A percentile compares a stretch with the other conserved stretches of the same genome.
phyloP scores from a whole-genome alignment of 2,329 filamentous ascomycete species.

The Macrophomina phaseolina region DNA sequence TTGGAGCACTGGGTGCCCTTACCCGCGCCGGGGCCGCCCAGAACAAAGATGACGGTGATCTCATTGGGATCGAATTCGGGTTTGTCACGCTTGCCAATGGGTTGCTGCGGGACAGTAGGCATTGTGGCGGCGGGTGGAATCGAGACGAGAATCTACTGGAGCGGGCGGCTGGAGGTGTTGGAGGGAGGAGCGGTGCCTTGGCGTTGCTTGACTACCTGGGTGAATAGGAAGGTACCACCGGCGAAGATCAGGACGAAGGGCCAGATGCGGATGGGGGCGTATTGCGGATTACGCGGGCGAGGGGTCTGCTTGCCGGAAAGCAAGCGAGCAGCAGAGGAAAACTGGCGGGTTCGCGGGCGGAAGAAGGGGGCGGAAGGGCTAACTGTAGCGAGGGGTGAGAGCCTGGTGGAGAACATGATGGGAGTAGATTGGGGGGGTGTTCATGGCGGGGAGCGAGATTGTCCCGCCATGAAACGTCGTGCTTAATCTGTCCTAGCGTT shows the following conservation, averaged over 20 bases:
- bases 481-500: slow-evolving; percentile 13
- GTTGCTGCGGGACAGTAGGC: slow-evolving; percentile 34
- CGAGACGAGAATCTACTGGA: background rate
- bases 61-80: slow-evolving; percentile 77
- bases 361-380: slow-evolving; percentile 26
- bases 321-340: slow-evolving; percentile 34
- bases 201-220: slow-evolving; percentile 52
- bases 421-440: slow-evolving; percentile 30
- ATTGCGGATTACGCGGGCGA: slow-evolving; percentile 39
- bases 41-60: slow-evolving; percentile 94
- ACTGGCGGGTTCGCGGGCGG: slow-evolving; percentile 32
- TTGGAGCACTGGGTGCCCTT: slow-evolving; percentile 96
- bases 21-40: slow-evolving; percentile 92
- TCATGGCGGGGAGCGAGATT: slow-evolving; percentile 22
- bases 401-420: slow-evolving; percentile 40
- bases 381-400: slow-evolving; percentile 27
- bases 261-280: slow-evolving; percentile 48
- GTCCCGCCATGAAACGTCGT: slow-evolving; percentile 24
- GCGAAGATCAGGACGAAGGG: slow-evolving; percentile 56
- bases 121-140: slow-evolving; percentile 5
- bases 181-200: slow-evolving; percentile 40
- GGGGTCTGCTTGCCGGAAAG: slow-evolving; percentile 28
- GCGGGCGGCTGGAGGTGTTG: slow-evolving; percentile 26
- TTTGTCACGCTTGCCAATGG: slow-evolving; percentile 51
- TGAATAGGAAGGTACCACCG: slow-evolving; percentile 53